Evolutionary conservation across 2,329 filamentous ascomycete species (phyloP), one percentile per base, ranked within the genome.

Genomic region (Mycosphaerella sp.): DNA sequence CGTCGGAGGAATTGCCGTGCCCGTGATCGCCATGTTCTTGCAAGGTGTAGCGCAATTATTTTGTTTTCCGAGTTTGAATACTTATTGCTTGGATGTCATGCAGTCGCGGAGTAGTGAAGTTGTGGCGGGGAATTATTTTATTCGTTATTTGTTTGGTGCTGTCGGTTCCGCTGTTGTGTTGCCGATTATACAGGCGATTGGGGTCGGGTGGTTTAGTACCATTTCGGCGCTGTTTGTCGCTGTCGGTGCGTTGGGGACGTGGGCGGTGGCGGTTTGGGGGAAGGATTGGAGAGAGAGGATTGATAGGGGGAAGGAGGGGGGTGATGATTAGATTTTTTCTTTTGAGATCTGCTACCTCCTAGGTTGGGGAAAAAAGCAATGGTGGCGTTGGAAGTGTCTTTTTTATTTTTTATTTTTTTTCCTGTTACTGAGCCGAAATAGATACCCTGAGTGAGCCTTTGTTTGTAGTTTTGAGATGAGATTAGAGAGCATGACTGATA

Each of bases 21-120:
- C 86, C 0, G 84, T 89, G 2, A 76, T 89, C 6, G 80, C 82
- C 62, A 84, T 91, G 76, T 90, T 90, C 66, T 56, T 86, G 2
- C 86, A 90, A 64, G 87, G 86, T 1, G 77, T 89, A 0, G 84
- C 82, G 0, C 85, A 90, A 68, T 73, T 90, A 5, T 87, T 89
- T 65, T 87, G 84, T 62, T 90, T 89, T 64, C 86, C 86, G 0
- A 82, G 80, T 45, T 68, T 91, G 57, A 90, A 91, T 38, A 87
- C 86, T 0, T 91, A 93, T 70, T 91, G 87, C 67, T 71, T 93
- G 40, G 87, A 93, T 67, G 87, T 92, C 10, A 89, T 91, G 83
- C 85, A 85, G 59, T 76, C 77, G 1, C 75, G 80, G 31, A 82
- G 82, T 42, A 81, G 84, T 3, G 87, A 93, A 65, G 86, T 92